Evolutionary conservation across 345 rosid species (phyloP), one percentile per base, ranked within the genome.

Genomic region (Hevea brasiliensis): DNA sequence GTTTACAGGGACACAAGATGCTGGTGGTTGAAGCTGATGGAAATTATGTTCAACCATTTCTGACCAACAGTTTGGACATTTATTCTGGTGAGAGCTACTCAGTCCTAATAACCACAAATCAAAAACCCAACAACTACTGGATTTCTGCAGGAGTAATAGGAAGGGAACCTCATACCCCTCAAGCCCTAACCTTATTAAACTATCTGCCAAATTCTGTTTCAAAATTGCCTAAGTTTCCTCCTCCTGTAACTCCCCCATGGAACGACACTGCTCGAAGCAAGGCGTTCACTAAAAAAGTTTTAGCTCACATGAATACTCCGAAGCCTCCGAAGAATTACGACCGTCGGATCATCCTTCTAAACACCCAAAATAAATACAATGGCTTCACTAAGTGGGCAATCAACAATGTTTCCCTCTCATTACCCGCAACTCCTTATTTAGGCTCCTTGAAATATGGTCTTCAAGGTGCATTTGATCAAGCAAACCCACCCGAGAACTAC

Each of bases 51-150:
- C 75, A 86, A 35, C 97, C 93, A 35, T 92, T 92, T 51, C n/a
- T 41, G 18, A 84, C 83, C 0, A 77, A 85, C 6, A 86, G 88
- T 41, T 24, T 94, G 54, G 92, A 89, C 79, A 82, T 92, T 32
- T 89, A 92, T 47, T 90, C 93, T 12, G 98, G 98, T 57, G 93
- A 94, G 60, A 90, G 81, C 78, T 94, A 92, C 86, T 94, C 98
- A 0, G 84, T 94, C 2, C 72, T 94, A 8, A 47, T 94, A 3
- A 83, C 50, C 13, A 89, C 98, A 9, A 32, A 88, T 48, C 89
- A 88, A 75, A 65, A 81, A 17, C 87, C 92, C 0, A 44, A 67
- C 0, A 89, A 89, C 68, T 93, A 91, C 58, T 90, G 85, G 81
- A 78, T 91, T 71, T 84, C 91, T 26, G 32, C 76, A 23, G 90